Evolutionary conservation across 306 rosid genomes (phyloP).

Genomic region (Nissolia schottii): DNA sequence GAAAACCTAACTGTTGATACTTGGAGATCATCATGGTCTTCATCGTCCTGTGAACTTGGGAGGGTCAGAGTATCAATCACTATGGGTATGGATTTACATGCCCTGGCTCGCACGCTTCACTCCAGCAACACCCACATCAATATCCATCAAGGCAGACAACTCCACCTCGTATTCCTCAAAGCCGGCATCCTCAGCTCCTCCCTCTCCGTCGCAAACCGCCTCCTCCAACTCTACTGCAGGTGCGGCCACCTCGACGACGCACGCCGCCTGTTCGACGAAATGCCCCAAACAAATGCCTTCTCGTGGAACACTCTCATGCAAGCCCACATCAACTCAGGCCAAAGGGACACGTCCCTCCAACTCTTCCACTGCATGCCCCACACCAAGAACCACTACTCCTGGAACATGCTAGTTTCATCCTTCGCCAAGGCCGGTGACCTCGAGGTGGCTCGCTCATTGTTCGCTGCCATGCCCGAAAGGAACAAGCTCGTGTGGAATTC

Average conservation of each 20-base stretch:
- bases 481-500: constrained; percentile 61
- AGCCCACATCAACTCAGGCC: constrained; percentile 49
- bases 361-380: constrained; percentile 55
- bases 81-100: constrained; percentile 35
- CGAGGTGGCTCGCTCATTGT: constrained; percentile 44
- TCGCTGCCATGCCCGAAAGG: constrained; percentile 59
- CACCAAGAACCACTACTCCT: constrained; percentile 53
- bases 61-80: background rate
- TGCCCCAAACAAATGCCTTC: constrained; percentile 55
- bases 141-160: constrained; percentile 43
- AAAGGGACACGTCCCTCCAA: constrained; percentile 37
- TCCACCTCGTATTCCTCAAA: constrained; percentile 58
- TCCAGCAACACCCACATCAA: constrained; percentile 30
- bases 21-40: no score
- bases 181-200: constrained; percentile 43
- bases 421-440: constrained; percentile 51
- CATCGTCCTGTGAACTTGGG: background rate
- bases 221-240: constrained; percentile 53
- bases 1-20: no score
- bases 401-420: constrained; percentile 53
- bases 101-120: constrained; percentile 42
- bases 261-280: constrained; percentile 51
- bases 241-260: constrained; percentile 39
- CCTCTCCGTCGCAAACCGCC: constrained; percentile 51
- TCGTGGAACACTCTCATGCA: constrained; percentile 64